Evolutionary conservation across 1,139 yeast species (phyloP), one percentile per base, ranked within the genome.

Genomic region (Chernovozyma sophiae-reginae): DNA sequence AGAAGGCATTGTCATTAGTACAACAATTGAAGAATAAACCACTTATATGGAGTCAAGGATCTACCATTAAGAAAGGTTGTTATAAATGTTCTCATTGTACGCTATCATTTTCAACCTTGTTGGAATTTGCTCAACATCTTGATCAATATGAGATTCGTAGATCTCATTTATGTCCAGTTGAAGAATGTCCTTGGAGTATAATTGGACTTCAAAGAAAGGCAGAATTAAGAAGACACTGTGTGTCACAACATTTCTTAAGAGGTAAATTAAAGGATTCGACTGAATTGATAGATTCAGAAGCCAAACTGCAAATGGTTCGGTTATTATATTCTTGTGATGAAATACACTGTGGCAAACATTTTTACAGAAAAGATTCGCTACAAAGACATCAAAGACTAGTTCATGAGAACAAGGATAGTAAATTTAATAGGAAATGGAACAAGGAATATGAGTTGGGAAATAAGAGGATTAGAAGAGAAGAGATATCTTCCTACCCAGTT

Each of bases 141-240:
- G 80, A 75, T 43, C 58, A 56, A 33, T 57, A 43, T 40, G 52
- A 63, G 23, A 54, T 74, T 12, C 54, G 52, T 13, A 60, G 82
- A 15, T 3, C 32, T 10, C 37, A 37, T 28, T 24, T 34, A 12
- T 81, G 89, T 49, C 79, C 79, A 0, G 68, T 72, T 31, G 51
- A 55, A 12, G 60, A 64, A 19, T 82, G 90, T 48, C 83, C 84
- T 1, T 79, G 84, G 79, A 65, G 69, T 32, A 56, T 75, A 3
- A 60, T 81, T 30, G 89, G 89, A 0, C 65, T 78, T 37, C 74
- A 76, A 28, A 72, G 81, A 39, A 63, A 74, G 35, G 77, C 79
- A 4, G 84, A 80, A 45, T 68, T 81, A 42, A 63, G 75, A 42
- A 72, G 86, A 41, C 89, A 82, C 47, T 72, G 77, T 43, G 71